Evolutionary conservation across 1,284 basidiomycete species (phyloP).

Genomic region (Chalciporus sp.): DNA sequence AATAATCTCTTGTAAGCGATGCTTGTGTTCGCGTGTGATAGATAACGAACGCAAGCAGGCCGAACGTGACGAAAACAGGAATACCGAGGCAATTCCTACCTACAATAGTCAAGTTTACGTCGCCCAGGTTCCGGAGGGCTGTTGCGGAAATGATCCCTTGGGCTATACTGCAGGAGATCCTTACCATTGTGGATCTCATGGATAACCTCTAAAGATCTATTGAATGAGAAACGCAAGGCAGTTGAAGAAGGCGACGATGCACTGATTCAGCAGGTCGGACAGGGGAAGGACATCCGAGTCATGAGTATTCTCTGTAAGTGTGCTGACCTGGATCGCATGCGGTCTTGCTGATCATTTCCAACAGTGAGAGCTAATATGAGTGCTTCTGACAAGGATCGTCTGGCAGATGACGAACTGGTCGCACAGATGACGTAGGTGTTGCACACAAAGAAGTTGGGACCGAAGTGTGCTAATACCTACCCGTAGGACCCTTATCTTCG

Average conservation of each 20-base stretch:
- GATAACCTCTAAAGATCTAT: constrained; percentile 41
- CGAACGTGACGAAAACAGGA: neutral
- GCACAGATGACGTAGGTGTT: neutral
- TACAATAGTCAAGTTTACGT: constrained; percentile 39
- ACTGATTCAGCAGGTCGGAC: constrained; percentile 2
- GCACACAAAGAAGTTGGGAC: constrained; percentile 1
- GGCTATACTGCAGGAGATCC: constrained; percentile 42
- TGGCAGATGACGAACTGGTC: neutral
- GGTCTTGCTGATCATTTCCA: neutral
- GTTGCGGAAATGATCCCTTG: constrained; percentile 44
- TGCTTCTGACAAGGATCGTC: neutral
- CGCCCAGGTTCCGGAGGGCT: constrained; percentile 41
- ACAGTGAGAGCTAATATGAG: constrained; percentile 10
- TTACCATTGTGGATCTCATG: constrained; percentile 48
- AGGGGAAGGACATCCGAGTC: constrained; percentile 45
- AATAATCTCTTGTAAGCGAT: neutral
- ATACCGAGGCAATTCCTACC: constrained; percentile 35
- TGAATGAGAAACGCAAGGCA: constrained; percentile 36
- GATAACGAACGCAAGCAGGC: neutral
- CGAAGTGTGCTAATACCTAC: neutral
- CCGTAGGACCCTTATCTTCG: neutral
- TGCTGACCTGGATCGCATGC: too few relatives aligned
- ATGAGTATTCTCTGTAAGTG: constrained; percentile 22
- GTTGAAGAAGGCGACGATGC: constrained; percentile 15
- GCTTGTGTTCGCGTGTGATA: neutral